Conservation (phyloP, 1,284 basidiomycete species). For the Nidula niveotomentosa region DNA sequence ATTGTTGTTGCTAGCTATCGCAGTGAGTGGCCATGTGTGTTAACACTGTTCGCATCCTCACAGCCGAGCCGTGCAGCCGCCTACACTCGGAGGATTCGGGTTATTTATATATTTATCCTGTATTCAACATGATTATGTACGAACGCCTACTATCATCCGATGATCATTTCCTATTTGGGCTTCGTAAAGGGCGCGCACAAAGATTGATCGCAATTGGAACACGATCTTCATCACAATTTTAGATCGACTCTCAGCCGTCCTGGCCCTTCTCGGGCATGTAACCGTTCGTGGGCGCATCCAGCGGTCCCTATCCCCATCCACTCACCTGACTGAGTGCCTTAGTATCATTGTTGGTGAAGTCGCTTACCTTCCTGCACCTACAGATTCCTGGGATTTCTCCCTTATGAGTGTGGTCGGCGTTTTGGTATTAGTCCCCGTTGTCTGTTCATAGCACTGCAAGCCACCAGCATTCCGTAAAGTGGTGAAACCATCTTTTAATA, state of each 20-base stretch:
- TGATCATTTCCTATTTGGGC: background rate
- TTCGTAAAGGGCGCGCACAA: background rate
- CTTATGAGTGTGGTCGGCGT: too few species aligned
- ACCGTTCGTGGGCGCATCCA: too few species aligned
- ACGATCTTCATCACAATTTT: background rate
- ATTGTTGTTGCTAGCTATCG: constrained; percentile 6
- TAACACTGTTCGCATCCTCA: too few species aligned
- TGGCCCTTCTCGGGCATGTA: too few species aligned
- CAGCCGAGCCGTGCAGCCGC: too few species aligned
- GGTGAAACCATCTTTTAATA: too few species aligned
- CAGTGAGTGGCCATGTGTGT: background rate
- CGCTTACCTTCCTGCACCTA: background rate
- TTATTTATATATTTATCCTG: background rate
- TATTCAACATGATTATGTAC: background rate
- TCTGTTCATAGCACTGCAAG: too few species aligned
- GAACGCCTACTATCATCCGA: background rate
- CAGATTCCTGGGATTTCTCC: too few species aligned
- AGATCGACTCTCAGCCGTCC: background rate
- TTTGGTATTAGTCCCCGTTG: too few species aligned
- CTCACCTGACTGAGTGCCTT: background rate
- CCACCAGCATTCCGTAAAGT: too few species aligned
- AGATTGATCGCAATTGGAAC: background rate
- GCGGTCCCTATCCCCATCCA: too few species aligned
- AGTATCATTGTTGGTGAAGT: background rate
- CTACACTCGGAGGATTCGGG: too few species aligned